These are phyloP conservation scores for Mycena maculata DNA, from an alignment of 768 basidiomycete species.

Conservation along the genomic window DNA sequence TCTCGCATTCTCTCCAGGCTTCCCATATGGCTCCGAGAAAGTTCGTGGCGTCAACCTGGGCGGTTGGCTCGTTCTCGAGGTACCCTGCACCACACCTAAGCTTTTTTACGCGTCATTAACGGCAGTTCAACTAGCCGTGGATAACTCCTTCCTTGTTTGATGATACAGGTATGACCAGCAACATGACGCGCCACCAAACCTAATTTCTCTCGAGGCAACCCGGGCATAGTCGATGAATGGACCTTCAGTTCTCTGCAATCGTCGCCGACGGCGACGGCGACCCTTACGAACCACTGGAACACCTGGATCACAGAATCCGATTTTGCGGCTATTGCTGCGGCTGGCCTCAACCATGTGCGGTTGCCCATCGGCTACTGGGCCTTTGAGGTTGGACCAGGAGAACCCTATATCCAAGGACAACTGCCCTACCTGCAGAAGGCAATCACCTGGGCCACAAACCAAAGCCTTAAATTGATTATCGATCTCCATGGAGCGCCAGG, in stretches of 20 bases:
- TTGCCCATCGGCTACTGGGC: slow-evolving; percentile 94
- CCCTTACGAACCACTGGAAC: slow-evolving; percentile 77
- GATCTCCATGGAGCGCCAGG: slow-evolving; percentile 86
- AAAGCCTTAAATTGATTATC: slow-evolving; percentile 84
- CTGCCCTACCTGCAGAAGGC: slow-evolving; percentile 75
- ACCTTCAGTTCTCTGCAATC: slow-evolving; percentile 78
- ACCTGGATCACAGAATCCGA: slow-evolving; percentile 89
- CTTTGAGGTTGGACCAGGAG: slow-evolving; percentile 80
- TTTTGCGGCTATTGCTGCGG: slow-evolving; percentile 77
- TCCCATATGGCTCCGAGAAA: slow-evolving; percentile 78
- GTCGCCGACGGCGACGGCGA: slow-evolving; percentile 56
- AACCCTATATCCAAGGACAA: slow-evolving; percentile 85
- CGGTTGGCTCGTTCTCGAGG: slow-evolving; percentile 63
- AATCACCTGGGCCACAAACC: slow-evolving; percentile 72
- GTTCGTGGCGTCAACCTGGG: slow-evolving; percentile 90
- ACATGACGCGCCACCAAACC: not conserved
- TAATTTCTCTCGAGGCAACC: slow-evolving; percentile 44
- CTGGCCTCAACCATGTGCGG: slow-evolving; percentile 86
- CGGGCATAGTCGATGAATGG: slow-evolving; percentile 78
- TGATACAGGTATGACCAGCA: slow-evolving; percentile 56
- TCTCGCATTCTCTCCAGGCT: slow-evolving; percentile 60
- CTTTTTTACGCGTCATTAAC: slow-evolving; percentile 21
- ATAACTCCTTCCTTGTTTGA: slow-evolving; percentile 84
- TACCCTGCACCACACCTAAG: slow-evolving; percentile 34
- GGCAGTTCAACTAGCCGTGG: slow-evolving; percentile 66